phyloP scores from a whole-genome alignment of 2,329 filamentous ascomycete species.

The Fusarium sacchari region DNA sequence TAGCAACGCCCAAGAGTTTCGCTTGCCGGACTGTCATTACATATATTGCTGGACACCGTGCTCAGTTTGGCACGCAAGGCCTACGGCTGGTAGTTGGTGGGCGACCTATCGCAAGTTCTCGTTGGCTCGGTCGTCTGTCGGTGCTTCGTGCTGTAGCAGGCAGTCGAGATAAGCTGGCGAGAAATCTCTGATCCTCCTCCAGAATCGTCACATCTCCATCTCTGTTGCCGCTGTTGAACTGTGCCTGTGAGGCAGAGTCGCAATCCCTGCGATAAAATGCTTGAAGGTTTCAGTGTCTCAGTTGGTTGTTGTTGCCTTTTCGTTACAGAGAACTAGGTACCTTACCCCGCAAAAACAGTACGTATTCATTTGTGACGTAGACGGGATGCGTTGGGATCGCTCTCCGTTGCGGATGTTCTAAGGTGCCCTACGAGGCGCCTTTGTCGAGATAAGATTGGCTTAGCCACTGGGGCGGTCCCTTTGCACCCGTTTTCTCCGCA shows the following conservation, averaged over 20 bases:
- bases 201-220: not conserved
- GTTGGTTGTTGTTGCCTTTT: constrained; percentile 2
- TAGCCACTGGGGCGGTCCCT: constrained; percentile 23
- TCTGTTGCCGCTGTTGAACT: constrained; percentile 6
- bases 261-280: constrained; percentile 13
- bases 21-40: not conserved
- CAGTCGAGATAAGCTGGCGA: not conserved
- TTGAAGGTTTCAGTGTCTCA: constrained; percentile 14
- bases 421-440: constrained; percentile 22
- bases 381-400: constrained; percentile 9
- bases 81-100: not conserved
- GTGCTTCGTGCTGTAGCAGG: not conserved
- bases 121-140: constrained; percentile 2
- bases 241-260: constrained; percentile 19
- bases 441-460: constrained; percentile 25
- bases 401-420: constrained; percentile 4
- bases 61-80: not conserved
- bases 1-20: constrained; percentile 4
- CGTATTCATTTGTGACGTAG: constrained; percentile 35
- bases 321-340: not conserved
- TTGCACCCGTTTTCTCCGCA: constrained; percentile 31
- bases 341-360: constrained; percentile 37
- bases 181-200: not conserved
- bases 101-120: constrained; percentile 7
- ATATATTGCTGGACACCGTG: not conserved